These are phyloP conservation scores for Antitrichia curtipendula DNA, from an alignment of 225 moss, liverwort and hornwort genomes.

Conservation along the genomic window DNA sequence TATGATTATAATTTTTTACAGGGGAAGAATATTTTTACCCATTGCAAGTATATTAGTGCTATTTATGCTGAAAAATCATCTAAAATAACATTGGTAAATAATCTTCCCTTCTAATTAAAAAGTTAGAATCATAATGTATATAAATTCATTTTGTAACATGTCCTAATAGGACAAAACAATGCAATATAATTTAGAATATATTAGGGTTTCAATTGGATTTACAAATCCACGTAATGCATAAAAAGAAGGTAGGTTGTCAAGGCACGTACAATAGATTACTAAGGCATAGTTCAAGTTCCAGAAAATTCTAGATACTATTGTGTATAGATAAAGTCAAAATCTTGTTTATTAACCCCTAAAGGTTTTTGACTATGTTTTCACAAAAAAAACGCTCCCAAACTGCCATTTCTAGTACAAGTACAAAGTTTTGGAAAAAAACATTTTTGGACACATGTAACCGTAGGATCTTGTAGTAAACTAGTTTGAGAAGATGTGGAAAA, in stretches of 20 bases:
- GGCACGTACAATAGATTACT: not conserved
- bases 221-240: not conserved
- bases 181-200: not conserved
- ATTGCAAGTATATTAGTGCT: too few species aligned
- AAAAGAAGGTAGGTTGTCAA: not conserved
- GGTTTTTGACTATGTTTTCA: too few species aligned
- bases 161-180: not conserved
- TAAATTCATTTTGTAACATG: not conserved
- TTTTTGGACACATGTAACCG: too few species aligned
- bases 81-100: not conserved
- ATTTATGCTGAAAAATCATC: not conserved
- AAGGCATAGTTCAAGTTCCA: not conserved
- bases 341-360: too few species aligned
- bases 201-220: not conserved
- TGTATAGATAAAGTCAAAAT: not conserved
- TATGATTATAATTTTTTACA: too few species aligned
- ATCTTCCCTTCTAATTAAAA: not conserved
- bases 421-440: too few species aligned
- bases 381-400: too few species aligned
- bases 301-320: not conserved
- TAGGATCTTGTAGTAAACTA: too few species aligned
- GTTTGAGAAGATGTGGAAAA: too few species aligned
- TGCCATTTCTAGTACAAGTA: too few species aligned
- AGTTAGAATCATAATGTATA: rapidly evolving
- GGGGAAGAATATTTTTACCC: too few species aligned